phyloP scores from a whole-genome alignment of 345 rosid species.

The Hibiscus mutabilis region DNA sequence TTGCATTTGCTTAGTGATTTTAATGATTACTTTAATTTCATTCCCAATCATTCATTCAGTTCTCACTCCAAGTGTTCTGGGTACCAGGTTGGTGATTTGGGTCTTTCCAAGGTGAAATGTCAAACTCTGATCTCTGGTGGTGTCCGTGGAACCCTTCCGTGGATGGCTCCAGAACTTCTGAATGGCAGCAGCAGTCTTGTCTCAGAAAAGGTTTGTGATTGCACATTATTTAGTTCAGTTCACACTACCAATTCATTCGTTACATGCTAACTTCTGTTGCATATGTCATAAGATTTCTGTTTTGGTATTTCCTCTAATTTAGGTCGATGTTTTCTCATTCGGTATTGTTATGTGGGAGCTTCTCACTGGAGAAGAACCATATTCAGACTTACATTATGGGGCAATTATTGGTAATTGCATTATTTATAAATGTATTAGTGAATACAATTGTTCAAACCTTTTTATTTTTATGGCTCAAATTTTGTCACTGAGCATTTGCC shows the following conservation, averaged over 20 bases:
- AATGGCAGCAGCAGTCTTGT: conserved; percentile 62
- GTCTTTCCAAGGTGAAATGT: conserved; percentile 60
- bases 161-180: conserved; percentile 76
- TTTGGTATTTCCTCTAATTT: conserved; percentile 1
- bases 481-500: neutral
- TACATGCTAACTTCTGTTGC: neutral
- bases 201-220: conserved; percentile 47
- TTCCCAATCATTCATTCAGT: neutral
- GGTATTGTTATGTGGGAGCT: conserved; percentile 77
- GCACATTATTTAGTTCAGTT: neutral
- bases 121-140: conserved; percentile 70
- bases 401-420: conserved; percentile 52
- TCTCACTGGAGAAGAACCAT: conserved; percentile 65
- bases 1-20: neutral
- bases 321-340: conserved; percentile 66
- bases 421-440: neutral
- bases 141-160: conserved; percentile 69
- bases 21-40: neutral
- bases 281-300: neutral
- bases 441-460: neutral
- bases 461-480: conserved; percentile 48
- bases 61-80: neutral
- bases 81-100: conserved; percentile 64
- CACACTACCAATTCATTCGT: neutral
- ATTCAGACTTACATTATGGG: conserved; percentile 70